phyloP scores from a whole-genome alignment of 768 basidiomycete genomes.

The Leccinum boreale region DNA sequence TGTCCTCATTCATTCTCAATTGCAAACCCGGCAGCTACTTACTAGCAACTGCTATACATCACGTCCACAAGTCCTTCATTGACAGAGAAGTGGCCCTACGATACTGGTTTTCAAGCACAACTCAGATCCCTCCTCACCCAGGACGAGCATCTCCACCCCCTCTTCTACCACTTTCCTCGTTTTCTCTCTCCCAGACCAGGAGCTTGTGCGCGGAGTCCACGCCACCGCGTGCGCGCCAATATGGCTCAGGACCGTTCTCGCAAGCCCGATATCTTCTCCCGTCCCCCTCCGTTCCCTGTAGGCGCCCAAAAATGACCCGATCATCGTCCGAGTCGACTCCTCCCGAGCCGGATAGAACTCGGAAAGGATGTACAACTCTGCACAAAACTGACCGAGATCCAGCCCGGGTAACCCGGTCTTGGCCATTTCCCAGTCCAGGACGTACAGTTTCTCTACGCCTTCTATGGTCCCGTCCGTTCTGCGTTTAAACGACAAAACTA shows the following conservation, averaged over 20 bases:
- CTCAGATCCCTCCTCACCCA: slow-evolving; percentile 30
- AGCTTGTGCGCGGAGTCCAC: slow-evolving; percentile 42
- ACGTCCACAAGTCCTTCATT: not conserved
- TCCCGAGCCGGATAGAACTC: slow-evolving; percentile 43
- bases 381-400: slow-evolving; percentile 64
- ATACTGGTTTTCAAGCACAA: slow-evolving; percentile 27
- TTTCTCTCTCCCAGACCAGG: slow-evolving; percentile 48
- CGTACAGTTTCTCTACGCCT: slow-evolving; percentile 38
- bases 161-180: slow-evolving; percentile 48
- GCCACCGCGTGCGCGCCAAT: slow-evolving; percentile 55
- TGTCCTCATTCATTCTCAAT: no score
- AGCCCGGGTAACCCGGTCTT: slow-evolving; percentile 55
- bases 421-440: slow-evolving; percentile 66
- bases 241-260: slow-evolving; percentile 41
- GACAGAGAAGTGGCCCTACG: slow-evolving; percentile 23
- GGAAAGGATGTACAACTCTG: slow-evolving; percentile 52
- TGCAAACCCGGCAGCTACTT: no score
- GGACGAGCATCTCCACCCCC: slow-evolving; percentile 45
- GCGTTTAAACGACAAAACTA: slow-evolving; percentile 43
- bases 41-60: no score
- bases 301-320: slow-evolving; percentile 43
- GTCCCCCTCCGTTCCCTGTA: slow-evolving; percentile 35
- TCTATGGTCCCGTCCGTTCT: slow-evolving; percentile 23
- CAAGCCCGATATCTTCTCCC: slow-evolving; percentile 25
- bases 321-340: slow-evolving; percentile 34